Conservation (phyloP, 139 green algal species). For the Yamagishiella unicocca region DNA sequence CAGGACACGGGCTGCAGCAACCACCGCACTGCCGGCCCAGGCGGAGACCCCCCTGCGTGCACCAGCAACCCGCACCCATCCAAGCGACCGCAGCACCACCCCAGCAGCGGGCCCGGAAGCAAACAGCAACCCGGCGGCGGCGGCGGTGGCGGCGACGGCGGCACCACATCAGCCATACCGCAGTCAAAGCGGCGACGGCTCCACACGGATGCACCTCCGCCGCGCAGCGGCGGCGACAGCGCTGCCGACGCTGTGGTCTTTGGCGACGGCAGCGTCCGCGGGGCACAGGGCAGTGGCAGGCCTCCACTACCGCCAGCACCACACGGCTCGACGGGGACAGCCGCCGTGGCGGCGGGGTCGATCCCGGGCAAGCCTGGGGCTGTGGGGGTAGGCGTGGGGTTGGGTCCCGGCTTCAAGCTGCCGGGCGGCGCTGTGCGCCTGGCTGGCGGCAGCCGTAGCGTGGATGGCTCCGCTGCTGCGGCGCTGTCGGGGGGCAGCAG, state of each 20-base stretch:
- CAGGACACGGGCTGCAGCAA: slow-evolving; percentile 36
- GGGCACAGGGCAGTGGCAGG: no score
- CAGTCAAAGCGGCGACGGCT: no score
- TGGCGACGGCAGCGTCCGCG: neutral
- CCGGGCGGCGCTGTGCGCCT: no score
- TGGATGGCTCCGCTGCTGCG: neutral
- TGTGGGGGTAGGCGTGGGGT: no score
- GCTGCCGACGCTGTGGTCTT: neutral
- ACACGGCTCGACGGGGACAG: no score
- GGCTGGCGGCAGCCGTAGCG: neutral
- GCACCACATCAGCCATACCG: no score
- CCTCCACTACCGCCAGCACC: no score
- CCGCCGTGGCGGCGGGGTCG: no score
- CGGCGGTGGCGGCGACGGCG: neutral
- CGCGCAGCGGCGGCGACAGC: neutral
- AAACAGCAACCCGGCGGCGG: neutral
- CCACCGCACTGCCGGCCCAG: neutral
- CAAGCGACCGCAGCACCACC: neutral
- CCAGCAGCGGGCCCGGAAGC: no score
- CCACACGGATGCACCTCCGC: no score
- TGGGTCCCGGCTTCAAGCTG: no score
- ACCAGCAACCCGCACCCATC: neutral
- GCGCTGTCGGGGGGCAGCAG: neutral
- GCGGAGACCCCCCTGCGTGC: neutral
- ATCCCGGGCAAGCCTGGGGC: no score